A percentile compares a stretch with the other conserved stretches of the same genome.
phyloP scores from a whole-genome alignment of 2,329 filamentous ascomycete genomes.

The Aspergillus sp. region DNA sequence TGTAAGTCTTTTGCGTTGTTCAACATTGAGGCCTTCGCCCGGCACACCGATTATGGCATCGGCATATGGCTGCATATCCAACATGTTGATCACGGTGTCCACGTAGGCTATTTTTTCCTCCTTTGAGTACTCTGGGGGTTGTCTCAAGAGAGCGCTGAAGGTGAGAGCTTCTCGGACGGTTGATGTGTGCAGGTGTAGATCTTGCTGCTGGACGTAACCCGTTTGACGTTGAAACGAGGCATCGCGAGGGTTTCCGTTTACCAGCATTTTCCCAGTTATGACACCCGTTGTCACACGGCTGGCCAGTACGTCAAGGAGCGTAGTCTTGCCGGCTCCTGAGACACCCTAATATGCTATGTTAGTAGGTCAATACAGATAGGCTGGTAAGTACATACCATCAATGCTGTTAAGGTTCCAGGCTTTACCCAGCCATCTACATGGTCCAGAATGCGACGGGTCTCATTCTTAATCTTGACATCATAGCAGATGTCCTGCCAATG shows the following conservation, averaged over 20 bases:
- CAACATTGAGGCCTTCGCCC: no score
- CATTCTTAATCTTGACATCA: neutral
- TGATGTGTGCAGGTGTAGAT: no score
- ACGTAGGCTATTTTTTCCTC: no score
- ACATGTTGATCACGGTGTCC: no score
- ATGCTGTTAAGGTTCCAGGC: neutral
- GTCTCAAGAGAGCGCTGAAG: no score
- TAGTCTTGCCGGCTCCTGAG: neutral
- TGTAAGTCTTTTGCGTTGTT: no score
- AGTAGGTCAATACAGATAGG: no score
- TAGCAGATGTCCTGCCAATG: neutral
- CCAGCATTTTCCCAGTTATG: neutral
- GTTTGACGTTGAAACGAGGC: neutral
- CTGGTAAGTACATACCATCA: neutral
- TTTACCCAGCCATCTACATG: neutral
- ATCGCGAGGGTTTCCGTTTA: neutral
- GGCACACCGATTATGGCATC: no score
- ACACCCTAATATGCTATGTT: neutral
- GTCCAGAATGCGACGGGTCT: neutral
- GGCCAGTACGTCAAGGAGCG: neutral
- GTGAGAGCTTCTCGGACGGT: no score
- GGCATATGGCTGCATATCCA: no score
- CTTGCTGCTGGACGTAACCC: no score
- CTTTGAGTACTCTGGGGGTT: no score
- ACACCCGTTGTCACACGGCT: neutral